Evolutionary conservation across 345 rosid species (phyloP), one percentile per base, ranked within the genome.

Genomic region (Salix koriyanagi): DNA sequence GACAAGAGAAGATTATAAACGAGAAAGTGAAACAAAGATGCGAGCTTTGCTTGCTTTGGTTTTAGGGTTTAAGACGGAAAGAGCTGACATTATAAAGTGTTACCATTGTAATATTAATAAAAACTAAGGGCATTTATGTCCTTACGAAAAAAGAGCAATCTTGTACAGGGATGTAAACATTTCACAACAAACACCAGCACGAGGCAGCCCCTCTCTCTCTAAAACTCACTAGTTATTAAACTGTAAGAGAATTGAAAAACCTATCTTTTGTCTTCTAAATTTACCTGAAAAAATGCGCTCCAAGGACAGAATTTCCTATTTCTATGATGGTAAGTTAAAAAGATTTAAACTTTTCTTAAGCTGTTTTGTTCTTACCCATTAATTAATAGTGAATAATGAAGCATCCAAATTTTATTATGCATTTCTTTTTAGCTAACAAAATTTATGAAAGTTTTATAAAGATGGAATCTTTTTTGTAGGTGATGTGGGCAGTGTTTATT

Each of bases 401-500:
- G 58, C 34, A 23, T 25, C 48, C 56, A 44, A 25, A 16, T 3
- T 44, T 23, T 18, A 10, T 26, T 11, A 19, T 12, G 28, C 23
- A 30, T 1, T 71, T 44, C 25, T 58, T n/a, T 3, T n/a, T 58
- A 10, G 23, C 25, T 58, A n/a, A 58, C 6, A 4, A 58, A 58
- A n/a, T 15, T 10, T 58, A 58, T 58, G 28, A 2, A 58, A 58
- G 34, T 8, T 19, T 16, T 14, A 18, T 37, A 15, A 44, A 26
- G 25, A 34, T 23, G 76, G 18, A 5, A 28, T 79, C 61, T 42
- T 54, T 41, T 54, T 25, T 65, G 83, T 90, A 96, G 98, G 99
- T 70, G 97, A 96, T 65, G 99, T 90, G 75, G 99, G 98, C 32
- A 91, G 83, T 14, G 98, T 96, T 25, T 96, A 91, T 82, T 96